Percentiles rank a stretch among this genome's conserved stretches.
phyloP scores from a whole-genome alignment of 1,284 basidiomycete genomes.

The Pisolithus thermaeus region DNA sequence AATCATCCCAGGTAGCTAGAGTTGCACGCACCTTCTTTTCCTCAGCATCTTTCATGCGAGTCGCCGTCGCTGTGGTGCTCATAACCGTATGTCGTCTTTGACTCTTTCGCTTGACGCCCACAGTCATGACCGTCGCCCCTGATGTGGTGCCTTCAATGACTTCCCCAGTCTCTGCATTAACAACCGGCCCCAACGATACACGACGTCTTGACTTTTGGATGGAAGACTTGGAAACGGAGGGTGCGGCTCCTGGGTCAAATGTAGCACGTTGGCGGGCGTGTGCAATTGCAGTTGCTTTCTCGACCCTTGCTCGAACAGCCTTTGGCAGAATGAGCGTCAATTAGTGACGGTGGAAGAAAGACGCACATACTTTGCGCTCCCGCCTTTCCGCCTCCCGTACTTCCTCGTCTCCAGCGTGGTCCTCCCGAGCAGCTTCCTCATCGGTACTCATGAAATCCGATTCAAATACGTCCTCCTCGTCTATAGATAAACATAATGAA shows the following conservation, averaged over 20 bases:
- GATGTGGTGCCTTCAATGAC: slow-evolving; percentile 31
- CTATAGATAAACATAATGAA: slow-evolving; percentile 30
- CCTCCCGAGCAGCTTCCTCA: slow-evolving; percentile 56
- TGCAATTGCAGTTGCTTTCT: slow-evolving; percentile 58
- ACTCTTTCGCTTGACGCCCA: slow-evolving; percentile 51
- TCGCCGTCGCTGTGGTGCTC: slow-evolving; percentile 58
- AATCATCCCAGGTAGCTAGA: neutral
- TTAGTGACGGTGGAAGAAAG: neutral
- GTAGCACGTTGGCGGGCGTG: slow-evolving; percentile 58
- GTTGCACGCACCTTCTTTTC: slow-evolving; percentile 47
- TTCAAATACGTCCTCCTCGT: slow-evolving; percentile 73
- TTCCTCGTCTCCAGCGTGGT: slow-evolving; percentile 51
- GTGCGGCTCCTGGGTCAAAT: slow-evolving; percentile 48
- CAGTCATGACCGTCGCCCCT: slow-evolving; percentile 2
- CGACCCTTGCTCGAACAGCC: slow-evolving; percentile 49
- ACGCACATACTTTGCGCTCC: slow-evolving; percentile 44
- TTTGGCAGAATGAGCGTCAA: slow-evolving; percentile 20
- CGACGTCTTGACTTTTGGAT: slow-evolving; percentile 41
- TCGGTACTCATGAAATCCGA: slow-evolving; percentile 82
- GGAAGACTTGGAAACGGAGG: slow-evolving; percentile 17
- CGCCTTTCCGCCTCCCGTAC: slow-evolving; percentile 57
- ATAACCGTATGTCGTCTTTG: slow-evolving; percentile 58
- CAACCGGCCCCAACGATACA: slow-evolving; percentile 46
- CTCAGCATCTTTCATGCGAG: slow-evolving; percentile 56
- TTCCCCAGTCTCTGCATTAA: slow-evolving; percentile 56